Base-by-base conservation (phyloP, 2,329 filamentous ascomycete species). In the Ceratocystis eucalypticola region DNA sequence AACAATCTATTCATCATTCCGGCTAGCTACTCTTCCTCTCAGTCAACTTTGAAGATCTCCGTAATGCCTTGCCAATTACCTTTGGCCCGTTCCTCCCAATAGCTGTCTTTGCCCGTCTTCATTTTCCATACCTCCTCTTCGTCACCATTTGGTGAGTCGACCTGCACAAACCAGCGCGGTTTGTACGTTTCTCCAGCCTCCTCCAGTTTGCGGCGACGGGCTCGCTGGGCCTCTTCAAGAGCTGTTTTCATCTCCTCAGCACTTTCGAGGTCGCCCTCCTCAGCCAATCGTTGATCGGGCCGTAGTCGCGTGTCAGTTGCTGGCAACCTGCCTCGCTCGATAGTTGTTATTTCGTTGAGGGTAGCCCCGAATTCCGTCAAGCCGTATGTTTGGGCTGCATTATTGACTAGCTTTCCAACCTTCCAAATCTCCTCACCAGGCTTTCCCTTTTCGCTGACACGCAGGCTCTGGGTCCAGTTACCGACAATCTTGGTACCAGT, bases 201-300 rank as follows among this genome's bases (percentile, higher is more conserved):
- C 74, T 97, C 94, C 77, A 93, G 78, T 8, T 86, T 84, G 70
- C 85, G 84, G 64, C 94, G 80, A 61, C 94, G 80, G 17, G 80
- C 80, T 41, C 94, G 82, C 78, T 99, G 94, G 10, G 83, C 83
- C 76, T 97, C 93, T 73, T 99, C 94, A 3, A 99, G 80, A 70
- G 80, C 81, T 5, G 87, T 85, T 77, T 99, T 99, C 73, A 90
- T 79, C 46, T 80, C 82, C 80, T 99, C 94, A 0, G 94, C 94
- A 5, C 83, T 80, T 71, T 97, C 93, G 15, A 96, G 77, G 64
- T 89, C 84, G 15, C 92, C 91, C 57, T 87, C 80, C 76, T 99
- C 94, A 2, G 89, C 84, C 1, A 91, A 84, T 15, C 89, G 82
- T 78, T 97, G 94, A 73, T 99, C 94, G 2, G 91, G 92, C 17